These are phyloP conservation scores for Ceratobasidium sp. DNA, from an alignment of 1,284 basidiomycete genomes.

Conservation along the genomic window DNA sequence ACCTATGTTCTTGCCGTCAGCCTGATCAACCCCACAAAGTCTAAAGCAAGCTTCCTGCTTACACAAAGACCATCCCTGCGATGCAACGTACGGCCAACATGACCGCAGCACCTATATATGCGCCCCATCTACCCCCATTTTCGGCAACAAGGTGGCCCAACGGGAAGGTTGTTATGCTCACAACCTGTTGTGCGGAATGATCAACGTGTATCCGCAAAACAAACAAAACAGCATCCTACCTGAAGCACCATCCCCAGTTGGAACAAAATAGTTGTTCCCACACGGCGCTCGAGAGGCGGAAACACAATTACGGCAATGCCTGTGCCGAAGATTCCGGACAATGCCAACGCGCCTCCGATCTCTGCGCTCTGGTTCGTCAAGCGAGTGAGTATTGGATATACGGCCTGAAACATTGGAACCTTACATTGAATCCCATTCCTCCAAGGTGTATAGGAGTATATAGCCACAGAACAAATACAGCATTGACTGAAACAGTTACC, in stretches of 20 bases:
- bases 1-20: too few relatives aligned
- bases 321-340: conserved; percentile 44
- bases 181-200: not conserved
- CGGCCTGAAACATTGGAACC: not conserved
- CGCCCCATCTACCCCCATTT: not conserved
- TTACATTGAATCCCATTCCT: conserved; percentile 41
- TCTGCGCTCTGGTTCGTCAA: conserved; percentile 37
- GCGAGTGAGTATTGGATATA: not conserved
- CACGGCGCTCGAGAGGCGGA: conserved; percentile 48
- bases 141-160: conserved; percentile 9
- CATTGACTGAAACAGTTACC: conserved; percentile 41
- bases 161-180: conserved; percentile 7
- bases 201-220: not conserved
- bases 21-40: not conserved
- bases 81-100: conserved; percentile 45
- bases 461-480: conserved; percentile 42
- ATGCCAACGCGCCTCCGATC: conserved; percentile 48
- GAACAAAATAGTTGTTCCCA: conserved; percentile 50
- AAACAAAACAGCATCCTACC: conserved; percentile 41
- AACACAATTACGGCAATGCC: conserved; percentile 50
- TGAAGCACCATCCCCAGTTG: conserved; percentile 47
- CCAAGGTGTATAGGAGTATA: conserved; percentile 38
- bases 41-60: not conserved
- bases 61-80: conserved; percentile 42
- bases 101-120: conserved; percentile 40